phyloP scores from a whole-genome alignment of 179 eudicot genomes.

The Silene noctiflora region DNA sequence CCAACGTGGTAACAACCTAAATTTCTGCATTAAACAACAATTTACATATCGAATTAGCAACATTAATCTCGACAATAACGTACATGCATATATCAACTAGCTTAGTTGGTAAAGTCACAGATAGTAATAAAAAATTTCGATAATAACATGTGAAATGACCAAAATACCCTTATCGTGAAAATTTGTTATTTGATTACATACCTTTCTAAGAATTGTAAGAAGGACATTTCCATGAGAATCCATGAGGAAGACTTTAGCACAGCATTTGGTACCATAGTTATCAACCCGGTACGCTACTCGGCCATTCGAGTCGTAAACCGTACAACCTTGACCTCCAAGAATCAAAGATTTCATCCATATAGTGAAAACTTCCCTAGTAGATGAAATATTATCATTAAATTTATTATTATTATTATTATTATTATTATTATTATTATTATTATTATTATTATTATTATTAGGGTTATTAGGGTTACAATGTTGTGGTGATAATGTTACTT shows the following conservation, averaged over 20 bases:
- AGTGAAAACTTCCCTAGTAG: conserved; percentile 37
- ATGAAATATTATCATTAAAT: neutral
- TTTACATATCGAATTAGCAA: neutral
- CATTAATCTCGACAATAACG: no score
- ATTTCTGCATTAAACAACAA: conserved; percentile 33
- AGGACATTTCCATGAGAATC: conserved; percentile 44
- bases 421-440: no score
- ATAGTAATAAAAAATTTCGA: no score
- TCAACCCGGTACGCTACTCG: conserved; percentile 52
- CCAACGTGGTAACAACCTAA: conserved; percentile 34
- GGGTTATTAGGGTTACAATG: neutral
- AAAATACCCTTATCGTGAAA: conserved; percentile 9
- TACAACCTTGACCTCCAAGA: conserved; percentile 62
- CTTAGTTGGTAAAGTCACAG: neutral
- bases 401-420: neutral
- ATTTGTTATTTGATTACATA: neutral
- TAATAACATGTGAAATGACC: neutral
- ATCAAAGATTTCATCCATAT: conserved; percentile 70
- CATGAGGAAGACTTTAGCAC: conserved; percentile 45
- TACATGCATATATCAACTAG: neutral
- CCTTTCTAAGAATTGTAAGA: conserved; percentile 46
- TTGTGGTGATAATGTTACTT: neutral
- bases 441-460: no score
- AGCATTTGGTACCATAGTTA: conserved; percentile 37
- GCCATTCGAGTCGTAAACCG: conserved; percentile 55